phyloP scores from a whole-genome alignment of 495 filamentous ascomycete genomes.

The Podospora appendiculata region DNA sequence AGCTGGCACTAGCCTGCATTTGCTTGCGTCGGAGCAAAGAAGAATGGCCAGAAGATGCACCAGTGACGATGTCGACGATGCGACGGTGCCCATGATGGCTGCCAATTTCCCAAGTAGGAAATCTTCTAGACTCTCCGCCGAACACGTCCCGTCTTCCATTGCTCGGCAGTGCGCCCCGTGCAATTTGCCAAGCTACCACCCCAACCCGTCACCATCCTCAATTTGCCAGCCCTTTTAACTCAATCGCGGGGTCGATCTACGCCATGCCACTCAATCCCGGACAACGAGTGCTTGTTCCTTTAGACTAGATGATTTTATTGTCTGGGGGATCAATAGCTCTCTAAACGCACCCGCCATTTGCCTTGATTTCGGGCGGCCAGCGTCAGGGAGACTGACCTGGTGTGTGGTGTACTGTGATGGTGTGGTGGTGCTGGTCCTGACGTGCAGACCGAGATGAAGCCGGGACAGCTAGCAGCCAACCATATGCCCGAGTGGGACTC shows the following conservation, averaged over 20 bases:
- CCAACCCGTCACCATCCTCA: neutral
- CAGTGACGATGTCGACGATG: neutral
- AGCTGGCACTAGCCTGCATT: neutral
- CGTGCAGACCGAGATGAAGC: slow-evolving; percentile 12
- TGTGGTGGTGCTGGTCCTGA: neutral
- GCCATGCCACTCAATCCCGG: neutral
- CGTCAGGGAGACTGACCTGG: too few relatives aligned
- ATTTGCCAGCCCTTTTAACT: neutral
- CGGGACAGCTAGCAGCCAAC: slow-evolving; percentile 7
- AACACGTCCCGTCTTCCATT: slow-evolving; percentile 5
- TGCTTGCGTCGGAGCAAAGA: neutral
- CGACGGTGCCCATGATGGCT: neutral
- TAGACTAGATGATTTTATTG: too few relatives aligned
- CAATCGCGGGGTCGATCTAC: neutral
- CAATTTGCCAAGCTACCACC: neutral
- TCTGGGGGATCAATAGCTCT: neutral
- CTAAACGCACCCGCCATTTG: neutral
- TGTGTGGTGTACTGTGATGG: neutral
- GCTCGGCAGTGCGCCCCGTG: neutral
- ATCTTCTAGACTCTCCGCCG: slow-evolving; percentile 19
- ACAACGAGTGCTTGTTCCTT: neutral
- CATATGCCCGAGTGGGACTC: neutral
- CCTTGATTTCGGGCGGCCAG: neutral
- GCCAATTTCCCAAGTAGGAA: slow-evolving; percentile 18
- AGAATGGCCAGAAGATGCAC: neutral